phyloP scores from a whole-genome alignment of 805 yeast species.

The Torulaspora delbrueckii region DNA sequence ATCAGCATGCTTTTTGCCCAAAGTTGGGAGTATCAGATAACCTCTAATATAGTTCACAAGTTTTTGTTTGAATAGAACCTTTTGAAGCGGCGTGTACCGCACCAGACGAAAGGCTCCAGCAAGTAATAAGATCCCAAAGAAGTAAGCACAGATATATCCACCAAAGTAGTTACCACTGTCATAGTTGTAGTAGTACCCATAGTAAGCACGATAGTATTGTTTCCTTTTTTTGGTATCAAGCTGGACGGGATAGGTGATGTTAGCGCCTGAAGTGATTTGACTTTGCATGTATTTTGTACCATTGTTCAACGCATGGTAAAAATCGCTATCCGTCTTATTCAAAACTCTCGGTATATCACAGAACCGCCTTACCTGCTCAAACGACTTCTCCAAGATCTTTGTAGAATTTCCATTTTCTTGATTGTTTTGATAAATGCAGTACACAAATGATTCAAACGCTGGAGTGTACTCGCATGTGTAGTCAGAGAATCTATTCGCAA shows the following conservation, averaged over 20 bases:
- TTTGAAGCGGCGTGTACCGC: constrained; percentile 10
- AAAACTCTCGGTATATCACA: constrained; percentile 1
- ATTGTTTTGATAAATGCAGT: constrained; percentile 19
- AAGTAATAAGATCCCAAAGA: constrained; percentile 10
- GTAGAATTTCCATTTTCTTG: background rate
- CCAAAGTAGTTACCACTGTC: constrained; percentile 21
- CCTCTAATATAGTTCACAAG: constrained; percentile 17
- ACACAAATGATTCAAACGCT: constrained; percentile 22
- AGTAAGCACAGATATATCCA: constrained; percentile 15
- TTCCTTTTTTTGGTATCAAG: constrained; percentile 5
- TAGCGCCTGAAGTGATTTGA: background rate
- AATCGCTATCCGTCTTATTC: constrained; percentile 9
- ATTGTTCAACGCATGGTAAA: constrained; percentile 14
- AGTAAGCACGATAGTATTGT: constrained; percentile 14
- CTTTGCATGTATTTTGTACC: constrained; percentile 10
- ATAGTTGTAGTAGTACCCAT: constrained; percentile 15
- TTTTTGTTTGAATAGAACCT: constrained; percentile 7
- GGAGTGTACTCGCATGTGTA: constrained; percentile 19
- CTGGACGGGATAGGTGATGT: constrained; percentile 14
- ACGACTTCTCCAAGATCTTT: constrained; percentile 13
- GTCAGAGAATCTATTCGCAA: background rate
- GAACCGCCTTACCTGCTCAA: constrained; percentile 10
- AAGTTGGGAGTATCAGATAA: constrained; percentile 14
- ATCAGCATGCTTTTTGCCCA: constrained; percentile 19
- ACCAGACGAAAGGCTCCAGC: constrained; percentile 10